These are phyloP conservation scores for Neoboletus subvelutipes DNA, from an alignment of 768 basidiomycete species.

Conservation along the genomic window DNA sequence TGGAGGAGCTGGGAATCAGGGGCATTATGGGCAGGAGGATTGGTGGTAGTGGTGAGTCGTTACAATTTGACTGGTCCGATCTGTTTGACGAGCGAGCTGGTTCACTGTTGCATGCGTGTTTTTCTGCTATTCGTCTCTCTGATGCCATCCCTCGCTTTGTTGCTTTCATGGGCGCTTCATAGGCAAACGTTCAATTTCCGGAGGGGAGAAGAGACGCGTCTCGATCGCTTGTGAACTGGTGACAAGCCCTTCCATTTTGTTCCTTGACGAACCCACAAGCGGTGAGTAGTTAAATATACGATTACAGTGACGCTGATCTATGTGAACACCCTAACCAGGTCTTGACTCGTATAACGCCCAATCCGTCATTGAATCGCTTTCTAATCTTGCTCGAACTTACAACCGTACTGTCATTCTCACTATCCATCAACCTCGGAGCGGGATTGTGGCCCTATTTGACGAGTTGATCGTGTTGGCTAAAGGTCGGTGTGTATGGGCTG, in stretches of 20 bases:
- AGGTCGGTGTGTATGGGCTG: constrained; percentile 55
- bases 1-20: constrained; percentile 93
- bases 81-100: background rate
- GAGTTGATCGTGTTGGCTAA: constrained; percentile 82
- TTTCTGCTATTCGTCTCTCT: background rate
- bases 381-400: constrained; percentile 81
- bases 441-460: constrained; percentile 96
- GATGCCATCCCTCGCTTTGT: background rate
- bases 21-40: constrained; percentile 88
- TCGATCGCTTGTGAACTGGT: constrained; percentile 98
- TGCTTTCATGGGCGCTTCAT: constrained; percentile 2
- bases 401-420: constrained; percentile 96
- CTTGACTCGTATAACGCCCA: constrained; percentile 94
- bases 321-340: constrained; percentile 42
- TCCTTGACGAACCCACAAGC: constrained; percentile 96
- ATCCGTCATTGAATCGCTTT: constrained; percentile 90
- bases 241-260: constrained; percentile 92
- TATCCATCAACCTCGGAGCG: constrained; percentile 96
- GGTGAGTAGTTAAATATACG: constrained; percentile 46
- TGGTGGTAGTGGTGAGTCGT: constrained; percentile 74
- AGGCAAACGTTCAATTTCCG: constrained; percentile 90
- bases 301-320: constrained; percentile 1
- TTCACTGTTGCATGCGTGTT: background rate
- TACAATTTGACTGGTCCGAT: background rate
- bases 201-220: constrained; percentile 95